Evolutionary conservation across 345 rosid genomes (phyloP), one percentile per base, ranked within the genome.

Genomic region (Eucalyptus globulus): DNA sequence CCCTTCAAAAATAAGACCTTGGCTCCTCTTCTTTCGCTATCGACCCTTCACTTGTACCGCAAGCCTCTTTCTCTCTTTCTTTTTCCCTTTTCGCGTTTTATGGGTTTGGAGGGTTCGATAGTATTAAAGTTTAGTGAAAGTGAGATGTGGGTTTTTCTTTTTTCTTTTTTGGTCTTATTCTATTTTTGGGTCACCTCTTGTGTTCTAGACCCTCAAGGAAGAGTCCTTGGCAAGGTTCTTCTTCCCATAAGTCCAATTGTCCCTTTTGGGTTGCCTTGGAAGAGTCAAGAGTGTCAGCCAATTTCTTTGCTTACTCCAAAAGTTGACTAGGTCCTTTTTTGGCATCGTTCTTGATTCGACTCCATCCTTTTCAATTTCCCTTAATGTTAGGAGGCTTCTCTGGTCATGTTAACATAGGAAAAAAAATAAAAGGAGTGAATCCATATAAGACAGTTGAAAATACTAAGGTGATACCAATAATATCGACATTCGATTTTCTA

Each of bases 221-320:
- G 45, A 49, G 87, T 83, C 60, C 60, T 87, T 11, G 24, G 80
- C 51, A 21, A 53, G 40, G 88, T 76, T 40, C 89, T 88, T 89
- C 40, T 24, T 22, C 31, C 15, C 26, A 44, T 88, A 91, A 94
- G 91, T n/a, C 89, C 72, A 80, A 47, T 44, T 43, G 56, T 67
- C 76, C 76, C 29, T 89, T 91, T 5, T 90, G 86, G 93, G 89
- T 91, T 92, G 94, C 90, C 95, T 94, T 93, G 19, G 76, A 94
- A 94, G 94, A 91, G 90, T 91, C 65, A 89, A 89, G 34, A 26
- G 89, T 56, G 88, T 69, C 87, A 53, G 89, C 91, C 65, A 81
- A 11, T 86, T 69, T 14, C 76, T 80, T 92, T 92, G 92, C 92
- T 93, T 88, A 56, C 43, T 44, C 86, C n/a, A 88, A 45, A 69